A percentile compares a stretch with the other conserved stretches of the same genome.
Conservation (phyloP, 1,139 yeast genomes). For the Petasospora rhodanensis region DNA sequence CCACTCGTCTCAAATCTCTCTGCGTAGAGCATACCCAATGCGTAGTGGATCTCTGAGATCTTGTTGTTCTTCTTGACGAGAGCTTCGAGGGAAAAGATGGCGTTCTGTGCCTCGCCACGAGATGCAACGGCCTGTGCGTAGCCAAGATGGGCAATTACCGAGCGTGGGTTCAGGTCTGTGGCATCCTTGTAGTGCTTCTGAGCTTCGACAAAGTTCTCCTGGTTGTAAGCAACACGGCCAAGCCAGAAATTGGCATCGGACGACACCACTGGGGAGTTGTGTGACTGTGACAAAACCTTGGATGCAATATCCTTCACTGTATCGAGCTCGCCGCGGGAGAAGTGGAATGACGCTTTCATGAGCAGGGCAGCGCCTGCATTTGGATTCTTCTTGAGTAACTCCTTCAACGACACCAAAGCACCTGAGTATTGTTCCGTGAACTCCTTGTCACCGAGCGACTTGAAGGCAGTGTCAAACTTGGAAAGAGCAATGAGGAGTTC, state of each 20-base stretch:
- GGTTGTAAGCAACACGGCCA: conserved; percentile 68
- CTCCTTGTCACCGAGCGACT: conserved; percentile 55
- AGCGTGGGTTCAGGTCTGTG: conserved; percentile 54
- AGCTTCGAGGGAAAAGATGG: conserved; percentile 78
- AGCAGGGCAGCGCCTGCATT: conserved; percentile 40
- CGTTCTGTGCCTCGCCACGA: conserved; percentile 75
- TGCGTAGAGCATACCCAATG: conserved; percentile 71
- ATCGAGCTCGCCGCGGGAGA: conserved; percentile 54
- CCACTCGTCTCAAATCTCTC: conserved; percentile 7
- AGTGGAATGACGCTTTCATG: conserved; percentile 50
- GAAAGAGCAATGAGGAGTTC: conserved; percentile 64
- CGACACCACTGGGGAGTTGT: conserved; percentile 40
- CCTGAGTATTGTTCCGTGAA: conserved; percentile 47
- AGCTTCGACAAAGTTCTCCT: conserved; percentile 59
- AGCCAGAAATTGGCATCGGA: conserved; percentile 88
- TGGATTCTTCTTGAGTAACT: conserved; percentile 22
- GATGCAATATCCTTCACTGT: conserved; percentile 55
- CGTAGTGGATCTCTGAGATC: conserved; percentile 69
- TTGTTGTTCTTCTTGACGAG: conserved; percentile 64
- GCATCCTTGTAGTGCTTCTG: conserved; percentile 72
- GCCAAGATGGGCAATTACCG: conserved; percentile 71
- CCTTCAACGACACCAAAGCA: conserved; percentile 35
- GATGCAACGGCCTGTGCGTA: conserved; percentile 81
- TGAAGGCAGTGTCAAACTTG: conserved; percentile 61
- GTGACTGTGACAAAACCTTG: conserved; percentile 40